A percentile compares a stretch with the other conserved stretches of the same genome.
Conservation (phyloP, 257 asterid species). For the Nicotiana obtusifolia region DNA sequence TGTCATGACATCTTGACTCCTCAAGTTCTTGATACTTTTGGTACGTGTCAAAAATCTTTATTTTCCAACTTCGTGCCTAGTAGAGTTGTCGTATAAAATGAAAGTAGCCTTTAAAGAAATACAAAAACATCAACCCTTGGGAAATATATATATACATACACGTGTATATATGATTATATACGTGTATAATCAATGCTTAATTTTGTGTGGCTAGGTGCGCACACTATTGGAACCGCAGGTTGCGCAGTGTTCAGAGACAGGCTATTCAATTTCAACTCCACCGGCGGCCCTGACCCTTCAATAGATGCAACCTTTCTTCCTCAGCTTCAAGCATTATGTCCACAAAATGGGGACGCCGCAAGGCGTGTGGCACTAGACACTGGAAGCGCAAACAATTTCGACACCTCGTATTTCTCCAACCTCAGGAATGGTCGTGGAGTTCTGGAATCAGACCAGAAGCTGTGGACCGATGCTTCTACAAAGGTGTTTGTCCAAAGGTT, state of each 20-base stretch:
- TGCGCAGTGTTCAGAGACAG: conserved; percentile 75
- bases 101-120: too few relatives aligned
- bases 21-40: too few relatives aligned
- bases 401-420: conserved; percentile 47
- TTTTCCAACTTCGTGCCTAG: too few relatives aligned
- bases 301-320: conserved; percentile 51
- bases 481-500: conserved; percentile 46
- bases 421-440: conserved; percentile 59
- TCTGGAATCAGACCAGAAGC: conserved; percentile 72
- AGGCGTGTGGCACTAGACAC: conserved; percentile 55
- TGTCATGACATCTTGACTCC: too few relatives aligned
- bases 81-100: too few relatives aligned
- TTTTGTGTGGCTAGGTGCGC: conserved; percentile 47
- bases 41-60: too few relatives aligned
- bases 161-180: neutral
- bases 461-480: conserved; percentile 58
- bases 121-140: too few relatives aligned
- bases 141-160: neutral
- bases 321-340: conserved; percentile 63
- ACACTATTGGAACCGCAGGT: conserved; percentile 78
- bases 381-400: conserved; percentile 56
- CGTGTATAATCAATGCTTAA: neutral
- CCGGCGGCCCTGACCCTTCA: conserved; percentile 47
- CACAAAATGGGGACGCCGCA: conserved; percentile 45
- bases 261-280: conserved; percentile 37